Conservation (phyloP, 768 basidiomycete species). For the Saitozyma sp. region DNA sequence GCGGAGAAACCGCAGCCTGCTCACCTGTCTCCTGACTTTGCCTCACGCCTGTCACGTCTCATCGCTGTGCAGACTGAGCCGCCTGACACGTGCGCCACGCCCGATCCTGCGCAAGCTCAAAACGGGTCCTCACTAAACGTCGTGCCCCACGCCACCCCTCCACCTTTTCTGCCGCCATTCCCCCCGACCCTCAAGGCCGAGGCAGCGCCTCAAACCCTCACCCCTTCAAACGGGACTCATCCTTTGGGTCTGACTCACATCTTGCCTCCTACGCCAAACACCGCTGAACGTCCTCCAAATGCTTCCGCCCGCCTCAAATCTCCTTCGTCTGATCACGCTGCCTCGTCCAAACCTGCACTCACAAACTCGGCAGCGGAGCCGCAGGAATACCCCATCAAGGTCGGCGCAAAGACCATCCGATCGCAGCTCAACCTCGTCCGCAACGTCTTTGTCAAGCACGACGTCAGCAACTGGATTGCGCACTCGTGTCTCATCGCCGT, state of each 20-base stretch:
- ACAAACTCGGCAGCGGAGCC: slow-evolving; percentile 44
- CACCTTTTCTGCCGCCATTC: slow-evolving; percentile 19
- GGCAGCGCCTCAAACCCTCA: slow-evolving; percentile 7
- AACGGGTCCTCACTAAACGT: no score
- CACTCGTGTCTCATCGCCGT: slow-evolving; percentile 41
- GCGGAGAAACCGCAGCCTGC: no score
- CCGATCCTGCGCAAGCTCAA: no score
- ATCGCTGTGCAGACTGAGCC: no score
- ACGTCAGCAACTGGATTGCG: slow-evolving; percentile 41
- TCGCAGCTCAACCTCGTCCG: slow-evolving; percentile 25
- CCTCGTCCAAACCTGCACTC: slow-evolving; percentile 22
- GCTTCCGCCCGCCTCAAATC: not conserved
- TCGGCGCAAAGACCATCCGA: slow-evolving; percentile 27
- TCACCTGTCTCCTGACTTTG: no score
- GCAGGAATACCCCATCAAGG: slow-evolving; percentile 36
- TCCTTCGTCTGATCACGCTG: not conserved
- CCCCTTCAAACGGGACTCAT: not conserved
- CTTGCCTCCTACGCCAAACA: slow-evolving; percentile 25
- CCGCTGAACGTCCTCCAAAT: slow-evolving; percentile 15
- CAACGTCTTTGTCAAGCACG: slow-evolving; percentile 28
- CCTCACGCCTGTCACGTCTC: no score
- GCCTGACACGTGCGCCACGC: no score
- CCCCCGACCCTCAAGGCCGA: slow-evolving; percentile 17
- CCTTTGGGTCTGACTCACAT: not conserved
- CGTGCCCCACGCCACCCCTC: no score